phyloP scores from a whole-genome alignment of 768 basidiomycete genomes.

The Chalciporus chontae region DNA sequence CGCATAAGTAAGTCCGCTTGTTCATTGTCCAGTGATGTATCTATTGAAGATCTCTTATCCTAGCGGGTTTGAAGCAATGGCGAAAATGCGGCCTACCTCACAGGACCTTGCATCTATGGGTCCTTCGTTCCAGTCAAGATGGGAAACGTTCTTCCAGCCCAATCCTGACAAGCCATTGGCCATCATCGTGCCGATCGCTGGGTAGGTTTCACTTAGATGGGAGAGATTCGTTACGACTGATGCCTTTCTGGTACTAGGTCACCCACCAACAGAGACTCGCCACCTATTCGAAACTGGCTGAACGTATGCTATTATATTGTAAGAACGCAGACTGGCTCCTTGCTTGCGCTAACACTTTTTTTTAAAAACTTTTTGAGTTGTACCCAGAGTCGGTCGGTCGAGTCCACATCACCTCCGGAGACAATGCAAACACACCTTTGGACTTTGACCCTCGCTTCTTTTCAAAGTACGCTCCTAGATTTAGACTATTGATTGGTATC shows the following conservation, averaged over 20 bases:
- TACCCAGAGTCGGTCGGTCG: constrained; percentile 48
- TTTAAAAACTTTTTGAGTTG: constrained; percentile 17
- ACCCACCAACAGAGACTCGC: constrained; percentile 9
- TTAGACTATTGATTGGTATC: no score
- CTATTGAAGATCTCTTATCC: neutral
- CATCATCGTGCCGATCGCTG: constrained; percentile 37
- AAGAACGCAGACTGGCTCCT: neutral
- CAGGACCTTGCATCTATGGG: constrained; percentile 48
- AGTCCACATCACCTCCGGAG: constrained; percentile 44
- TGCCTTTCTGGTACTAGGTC: constrained; percentile 21
- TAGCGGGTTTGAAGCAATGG: constrained; percentile 51
- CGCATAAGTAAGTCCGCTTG: constrained; percentile 54
- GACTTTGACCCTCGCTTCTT: constrained; percentile 46
- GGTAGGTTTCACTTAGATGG: constrained; percentile 28
- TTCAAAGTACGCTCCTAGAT: constrained; percentile 34
- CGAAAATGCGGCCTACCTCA: constrained; percentile 50
- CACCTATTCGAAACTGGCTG: constrained; percentile 26
- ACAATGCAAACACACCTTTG: constrained; percentile 38
- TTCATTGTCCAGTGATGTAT: neutral
- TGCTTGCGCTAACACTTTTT: neutral
- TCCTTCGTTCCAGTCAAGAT: constrained; percentile 43
- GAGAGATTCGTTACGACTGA: no score
- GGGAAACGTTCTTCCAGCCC: constrained; percentile 48
- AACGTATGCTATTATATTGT: constrained; percentile 33
- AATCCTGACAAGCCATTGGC: constrained; percentile 56